Evolutionary conservation across 2,329 filamentous ascomycete genomes (phyloP), one percentile per base, ranked within the genome.

Genomic region (Sporothrix luriei): DNA sequence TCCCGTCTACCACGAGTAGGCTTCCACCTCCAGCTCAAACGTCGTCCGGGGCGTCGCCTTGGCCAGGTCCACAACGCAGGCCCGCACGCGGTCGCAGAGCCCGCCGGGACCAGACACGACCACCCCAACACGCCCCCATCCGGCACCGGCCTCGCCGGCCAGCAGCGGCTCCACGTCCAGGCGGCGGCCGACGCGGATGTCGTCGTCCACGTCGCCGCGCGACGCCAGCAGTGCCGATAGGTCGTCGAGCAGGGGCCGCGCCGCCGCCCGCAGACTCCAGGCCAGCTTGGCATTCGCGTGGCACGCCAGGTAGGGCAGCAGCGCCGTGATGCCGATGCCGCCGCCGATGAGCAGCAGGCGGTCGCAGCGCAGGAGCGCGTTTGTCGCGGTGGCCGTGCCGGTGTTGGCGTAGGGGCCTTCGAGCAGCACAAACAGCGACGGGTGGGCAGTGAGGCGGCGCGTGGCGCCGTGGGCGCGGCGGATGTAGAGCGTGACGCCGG

Each of bases 311-410:
- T 76, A 78, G 3, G 80, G 78, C 0, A 84, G 71, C 16, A 82
- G 59, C 2, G 77, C 80, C 0, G 83, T 84, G 73, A 85, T 82
- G 55, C 83, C 83, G 38, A 84, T 81, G 10, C 83, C 83, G 21
- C 84, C 83, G 1, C 76, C 80, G 51, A 85, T 78, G 61, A 81
- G 78, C 10, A 85, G 70, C 1, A 84, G 68, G 0, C 76, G 73
- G 69, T 81, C 79, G 19, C 19, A 59, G 16, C 55, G 55, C 7
- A 59, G 19, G 4, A 59, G 55, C 4, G 55, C 55, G n/a, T 40
- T 59, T 10, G 55, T 59, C 10, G 55, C 29, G 0, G 55, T 40
- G 7, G 29, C 9, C 3, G 29, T 59, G 29, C 29, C 55, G 6
- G 55, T 59, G 55, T 59, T 40, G 7, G 29, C 55, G 16, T 59